A percentile compares a stretch with the other conserved stretches of the same genome.
phyloP scores from a whole-genome alignment of 192 early-diverging fungal genomes.

The Coemansia sp. region DNA sequence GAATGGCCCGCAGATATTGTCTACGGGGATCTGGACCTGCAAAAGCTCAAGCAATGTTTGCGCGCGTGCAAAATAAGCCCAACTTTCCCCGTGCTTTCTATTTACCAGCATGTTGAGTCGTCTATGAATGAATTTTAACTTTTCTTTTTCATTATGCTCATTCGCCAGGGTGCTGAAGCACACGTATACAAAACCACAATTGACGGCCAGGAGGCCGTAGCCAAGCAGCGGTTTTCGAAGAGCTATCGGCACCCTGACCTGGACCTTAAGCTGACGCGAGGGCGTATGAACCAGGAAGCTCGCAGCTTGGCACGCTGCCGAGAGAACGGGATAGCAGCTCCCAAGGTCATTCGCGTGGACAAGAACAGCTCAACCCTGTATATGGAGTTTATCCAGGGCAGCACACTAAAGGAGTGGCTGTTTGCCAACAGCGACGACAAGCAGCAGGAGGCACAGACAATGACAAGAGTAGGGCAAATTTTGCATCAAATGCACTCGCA shows the following conservation, averaged over 20 bases:
- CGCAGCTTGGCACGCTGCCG: constrained; percentile 73
- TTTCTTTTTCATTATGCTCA: constrained; percentile 33
- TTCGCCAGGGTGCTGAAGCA: constrained; percentile 89
- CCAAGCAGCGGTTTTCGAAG: constrained; percentile 93
- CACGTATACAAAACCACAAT: constrained; percentile 73
- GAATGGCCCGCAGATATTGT: constrained; percentile 42
- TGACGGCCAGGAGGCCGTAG: constrained; percentile 57
- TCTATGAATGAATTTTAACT: constrained; percentile 28
- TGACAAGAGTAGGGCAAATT: constrained; percentile 59
- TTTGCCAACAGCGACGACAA: constrained; percentile 25
- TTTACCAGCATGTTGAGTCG: constrained; percentile 41
- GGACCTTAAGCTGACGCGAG: constrained; percentile 76
- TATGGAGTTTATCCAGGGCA: constrained; percentile 85
- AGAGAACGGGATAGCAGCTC: constrained; percentile 73
- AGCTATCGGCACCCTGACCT: constrained; percentile 87
- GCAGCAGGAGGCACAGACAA: constrained; percentile 31
- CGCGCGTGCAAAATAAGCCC: constrained; percentile 19
- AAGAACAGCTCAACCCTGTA: constrained; percentile 68
- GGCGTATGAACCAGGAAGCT: constrained; percentile 82
- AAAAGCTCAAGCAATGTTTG: constrained; percentile 20
- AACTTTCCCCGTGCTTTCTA: constrained; percentile 34
- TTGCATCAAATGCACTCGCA: constrained; percentile 78
- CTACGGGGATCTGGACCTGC: constrained; percentile 34
- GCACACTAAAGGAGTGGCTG: constrained; percentile 72
- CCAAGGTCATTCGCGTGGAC: constrained; percentile 81